Conservation (phyloP, 495 filamentous ascomycete genomes). For the Neurospora cerealis region DNA sequence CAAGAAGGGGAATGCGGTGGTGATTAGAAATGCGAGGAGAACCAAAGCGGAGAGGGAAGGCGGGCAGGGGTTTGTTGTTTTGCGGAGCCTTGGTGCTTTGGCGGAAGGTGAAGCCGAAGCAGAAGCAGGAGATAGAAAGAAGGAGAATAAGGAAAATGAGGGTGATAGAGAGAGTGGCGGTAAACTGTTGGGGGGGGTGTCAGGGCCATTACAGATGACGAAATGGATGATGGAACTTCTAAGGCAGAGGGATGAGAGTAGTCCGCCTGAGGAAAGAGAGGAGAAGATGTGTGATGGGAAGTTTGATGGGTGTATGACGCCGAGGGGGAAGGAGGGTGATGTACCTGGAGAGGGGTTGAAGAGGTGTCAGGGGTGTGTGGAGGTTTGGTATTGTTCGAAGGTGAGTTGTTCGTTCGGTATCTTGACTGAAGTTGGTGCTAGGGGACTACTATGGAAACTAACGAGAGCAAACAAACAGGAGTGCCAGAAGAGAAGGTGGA, state of each 20-base stretch:
- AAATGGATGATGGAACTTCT: slow-evolving; percentile 18
- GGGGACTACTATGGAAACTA: background rate
- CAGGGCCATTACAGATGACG: slow-evolving; percentile 21
- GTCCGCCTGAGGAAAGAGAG: slow-evolving; percentile 4
- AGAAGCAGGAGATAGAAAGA: slow-evolving; percentile 11
- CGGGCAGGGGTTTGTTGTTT: slow-evolving; percentile 26
- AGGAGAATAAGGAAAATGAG: slow-evolving; percentile 23
- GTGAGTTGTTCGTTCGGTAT: slow-evolving; percentile 4
- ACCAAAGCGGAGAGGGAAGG: slow-evolving; percentile 21
- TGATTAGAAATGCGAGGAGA: slow-evolving; percentile 20
- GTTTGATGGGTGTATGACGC: background rate
- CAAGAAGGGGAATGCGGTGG: slow-evolving; percentile 22
- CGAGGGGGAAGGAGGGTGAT: slow-evolving; percentile 7
- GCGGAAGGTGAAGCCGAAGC: slow-evolving; percentile 7
- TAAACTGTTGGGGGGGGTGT: slow-evolving; percentile 22
- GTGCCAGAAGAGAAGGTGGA: slow-evolving; percentile 34
- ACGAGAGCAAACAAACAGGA: slow-evolving; percentile 10
- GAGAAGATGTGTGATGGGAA: slow-evolving; percentile 3
- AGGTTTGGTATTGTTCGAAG: slow-evolving; percentile 33
- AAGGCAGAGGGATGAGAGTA: slow-evolving; percentile 4
- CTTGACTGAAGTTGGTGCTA: no score
- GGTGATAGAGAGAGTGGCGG: no score
- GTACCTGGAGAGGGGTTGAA: slow-evolving; percentile 8
- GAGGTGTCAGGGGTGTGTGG: slow-evolving; percentile 33
- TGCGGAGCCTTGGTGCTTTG: slow-evolving; percentile 10